Percentiles rank a stretch among this genome's conserved stretches.
phyloP scores from a whole-genome alignment of 2,329 filamentous ascomycete species.

The Fusarium udum region DNA sequence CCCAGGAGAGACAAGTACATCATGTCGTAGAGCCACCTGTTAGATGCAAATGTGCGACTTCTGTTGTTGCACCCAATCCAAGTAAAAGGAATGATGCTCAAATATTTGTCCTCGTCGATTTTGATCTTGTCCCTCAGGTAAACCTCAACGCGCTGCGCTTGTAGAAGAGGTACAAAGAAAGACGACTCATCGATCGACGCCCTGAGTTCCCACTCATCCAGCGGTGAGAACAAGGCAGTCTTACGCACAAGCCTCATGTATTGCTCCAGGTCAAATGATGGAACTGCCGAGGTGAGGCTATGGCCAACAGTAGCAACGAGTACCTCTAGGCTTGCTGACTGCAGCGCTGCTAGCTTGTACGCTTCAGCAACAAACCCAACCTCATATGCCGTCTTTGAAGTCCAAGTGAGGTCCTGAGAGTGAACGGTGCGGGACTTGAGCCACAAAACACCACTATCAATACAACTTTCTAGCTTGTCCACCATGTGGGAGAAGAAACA shows the following conservation, averaged over 20 bases:
- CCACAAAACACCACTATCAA: not conserved
- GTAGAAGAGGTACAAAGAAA: not conserved
- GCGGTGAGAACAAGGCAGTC: not conserved
- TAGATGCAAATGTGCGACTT: not conserved
- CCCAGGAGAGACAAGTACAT: not conserved
- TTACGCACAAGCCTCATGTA: not conserved
- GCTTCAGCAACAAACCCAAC: not conserved
- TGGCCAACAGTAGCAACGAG: not conserved
- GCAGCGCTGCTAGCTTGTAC: not conserved
- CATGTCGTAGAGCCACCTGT: not conserved
- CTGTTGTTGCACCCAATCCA: slow-evolving; percentile 2
- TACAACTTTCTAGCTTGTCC: not conserved
- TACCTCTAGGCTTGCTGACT: too few relatives aligned
- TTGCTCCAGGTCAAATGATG: not conserved
- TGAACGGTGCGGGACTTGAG: fast-evolving
- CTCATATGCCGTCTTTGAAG: not conserved
- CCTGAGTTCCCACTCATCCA: not conserved
- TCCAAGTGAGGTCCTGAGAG: not conserved
- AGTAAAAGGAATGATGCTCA: not conserved
- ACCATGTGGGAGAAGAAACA: not conserved
- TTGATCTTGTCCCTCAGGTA: not conserved
- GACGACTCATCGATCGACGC: not conserved
- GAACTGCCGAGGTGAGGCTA: not conserved
- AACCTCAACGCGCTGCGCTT: not conserved
- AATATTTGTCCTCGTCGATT: not conserved